A percentile compares a stretch with the other conserved stretches of the same genome.
Evolutionary conservation across 176 grass and related monocot genomes (phyloP).

Genomic region (Otatea glauca): DNA sequence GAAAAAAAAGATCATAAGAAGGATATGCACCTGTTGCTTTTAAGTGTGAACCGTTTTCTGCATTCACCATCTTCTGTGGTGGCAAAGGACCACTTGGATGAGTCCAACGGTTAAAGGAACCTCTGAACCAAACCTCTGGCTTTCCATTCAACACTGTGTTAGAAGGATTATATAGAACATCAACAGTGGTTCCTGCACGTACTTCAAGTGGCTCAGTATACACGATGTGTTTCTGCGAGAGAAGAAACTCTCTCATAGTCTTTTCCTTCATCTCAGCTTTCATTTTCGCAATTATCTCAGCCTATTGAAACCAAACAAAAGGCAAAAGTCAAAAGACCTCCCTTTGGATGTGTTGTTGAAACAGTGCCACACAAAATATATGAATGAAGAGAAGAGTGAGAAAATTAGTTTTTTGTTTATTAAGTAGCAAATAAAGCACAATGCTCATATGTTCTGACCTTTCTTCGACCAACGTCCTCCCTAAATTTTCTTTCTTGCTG

Average conservation of each 20-base stretch:
- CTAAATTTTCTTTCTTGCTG: constrained; percentile 73
- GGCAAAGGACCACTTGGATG: constrained; percentile 76
- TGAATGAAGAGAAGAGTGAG: background rate
- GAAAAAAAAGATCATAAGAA: background rate
- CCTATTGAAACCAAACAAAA: constrained; percentile 54
- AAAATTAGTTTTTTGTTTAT: background rate
- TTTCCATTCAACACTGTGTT: constrained; percentile 90
- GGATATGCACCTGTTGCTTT: constrained; percentile 64
- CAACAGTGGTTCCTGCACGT: constrained; percentile 66
- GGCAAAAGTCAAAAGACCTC: constrained; percentile 14
- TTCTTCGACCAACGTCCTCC: constrained; percentile 63
- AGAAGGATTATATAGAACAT: constrained; percentile 87
- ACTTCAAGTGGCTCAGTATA: constrained; percentile 94
- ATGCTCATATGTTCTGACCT: constrained; percentile 44
- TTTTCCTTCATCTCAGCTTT: constrained; percentile 84
- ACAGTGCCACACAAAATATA: background rate
- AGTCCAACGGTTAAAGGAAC: constrained; percentile 92
- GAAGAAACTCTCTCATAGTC: constrained; percentile 77
- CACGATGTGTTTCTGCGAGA: constrained; percentile 95
- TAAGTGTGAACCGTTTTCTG: constrained; percentile 69
- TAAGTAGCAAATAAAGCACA: constrained; percentile 1
- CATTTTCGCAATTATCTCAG: constrained; percentile 66
- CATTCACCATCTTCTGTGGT: constrained; percentile 78
- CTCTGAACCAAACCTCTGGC: constrained; percentile 85
- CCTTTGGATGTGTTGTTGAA: background rate